Percentiles rank a stretch among this genome's conserved stretches.
Conservation (phyloP, 371 early-diverging fungal species). For the Mucor sp. region DNA sequence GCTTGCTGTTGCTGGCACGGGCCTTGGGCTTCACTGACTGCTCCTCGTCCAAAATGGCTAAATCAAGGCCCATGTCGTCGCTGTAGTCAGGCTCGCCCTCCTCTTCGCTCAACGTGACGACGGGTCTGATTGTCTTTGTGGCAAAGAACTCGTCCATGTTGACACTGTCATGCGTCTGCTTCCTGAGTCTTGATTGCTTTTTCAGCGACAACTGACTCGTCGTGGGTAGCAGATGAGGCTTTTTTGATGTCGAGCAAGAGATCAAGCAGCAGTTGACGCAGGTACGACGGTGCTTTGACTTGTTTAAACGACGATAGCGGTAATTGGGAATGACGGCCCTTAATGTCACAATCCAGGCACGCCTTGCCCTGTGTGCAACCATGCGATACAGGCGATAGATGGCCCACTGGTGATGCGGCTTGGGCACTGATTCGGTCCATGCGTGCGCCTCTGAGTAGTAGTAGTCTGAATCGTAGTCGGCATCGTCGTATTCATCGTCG, state of each 20-base stretch:
- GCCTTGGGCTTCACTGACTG: background rate
- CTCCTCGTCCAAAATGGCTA: constrained; percentile 28
- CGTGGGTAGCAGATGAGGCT: constrained; percentile 1
- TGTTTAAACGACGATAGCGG: constrained; percentile 9
- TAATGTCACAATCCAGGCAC: constrained; percentile 13
- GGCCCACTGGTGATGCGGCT: background rate
- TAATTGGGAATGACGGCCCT: constrained; percentile 11
- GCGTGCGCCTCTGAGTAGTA: background rate
- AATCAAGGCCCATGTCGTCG: constrained; percentile 44
- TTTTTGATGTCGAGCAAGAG: constrained; percentile 3
- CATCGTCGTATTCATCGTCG: constrained; percentile 4
- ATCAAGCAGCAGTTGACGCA: background rate
- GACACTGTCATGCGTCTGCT: constrained; percentile 12
- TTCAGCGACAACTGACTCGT: background rate
- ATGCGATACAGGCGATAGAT: background rate
- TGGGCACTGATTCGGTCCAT: background rate
- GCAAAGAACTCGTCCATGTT: constrained; percentile 43
- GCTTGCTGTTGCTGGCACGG: constrained; percentile 24
- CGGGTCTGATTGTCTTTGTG: constrained; percentile 45
- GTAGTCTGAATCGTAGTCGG: constrained; percentile 2
- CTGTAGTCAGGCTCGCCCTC: constrained; percentile 21
- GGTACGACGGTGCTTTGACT: background rate
- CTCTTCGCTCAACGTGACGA: constrained; percentile 1
- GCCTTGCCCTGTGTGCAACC: constrained; percentile 12
- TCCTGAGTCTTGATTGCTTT: background rate